Evolutionary conservation across 352 stramenopile species (phyloP).

Genomic region (Globisporangium canariense): DNA sequence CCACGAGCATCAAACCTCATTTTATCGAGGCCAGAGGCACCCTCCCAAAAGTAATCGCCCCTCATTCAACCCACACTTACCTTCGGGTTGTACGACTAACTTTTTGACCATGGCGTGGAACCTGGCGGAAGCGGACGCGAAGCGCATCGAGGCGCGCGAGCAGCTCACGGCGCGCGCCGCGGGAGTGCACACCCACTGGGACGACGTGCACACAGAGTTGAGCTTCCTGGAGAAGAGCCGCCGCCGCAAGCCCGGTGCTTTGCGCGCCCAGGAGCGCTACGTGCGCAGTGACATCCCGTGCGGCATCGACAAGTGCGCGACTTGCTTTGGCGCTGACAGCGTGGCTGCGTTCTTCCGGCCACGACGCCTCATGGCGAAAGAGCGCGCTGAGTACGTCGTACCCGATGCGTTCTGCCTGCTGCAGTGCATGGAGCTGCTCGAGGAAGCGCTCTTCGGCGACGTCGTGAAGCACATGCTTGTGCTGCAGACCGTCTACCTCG

Average conservation of each 20-base stretch:
- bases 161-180: conserved; percentile 12
- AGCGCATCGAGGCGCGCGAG: conserved; percentile 21
- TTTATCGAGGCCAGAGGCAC: too few relatives aligned
- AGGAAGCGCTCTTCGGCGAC: conserved; percentile 45
- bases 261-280: conserved; percentile 71
- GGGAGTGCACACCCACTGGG: conserved; percentile 31
- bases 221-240: conserved; percentile 76
- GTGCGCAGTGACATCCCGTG: conserved; percentile 70
- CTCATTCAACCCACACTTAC: too few relatives aligned
- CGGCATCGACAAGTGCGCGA: conserved; percentile 44
- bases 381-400: conserved; percentile 54
- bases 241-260: conserved; percentile 63
- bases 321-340: conserved; percentile 28
- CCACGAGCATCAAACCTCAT: too few relatives aligned
- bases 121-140: conserved; percentile 24
- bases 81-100: too few relatives aligned
- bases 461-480: conserved; percentile 49
- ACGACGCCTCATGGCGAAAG: conserved; percentile 29
- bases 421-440: conserved; percentile 76
- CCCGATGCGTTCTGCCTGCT: conserved; percentile 68
- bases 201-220: conserved; percentile 48
- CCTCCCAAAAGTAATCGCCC: too few relatives aligned
- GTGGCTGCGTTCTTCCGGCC: conserved; percentile 24
- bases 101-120: conserved; percentile 22
- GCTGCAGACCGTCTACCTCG: conserved; percentile 67